Evolutionary conservation across 192 early-diverging fungal genomes (phyloP).

Genomic region (Coemansia sp.): DNA sequence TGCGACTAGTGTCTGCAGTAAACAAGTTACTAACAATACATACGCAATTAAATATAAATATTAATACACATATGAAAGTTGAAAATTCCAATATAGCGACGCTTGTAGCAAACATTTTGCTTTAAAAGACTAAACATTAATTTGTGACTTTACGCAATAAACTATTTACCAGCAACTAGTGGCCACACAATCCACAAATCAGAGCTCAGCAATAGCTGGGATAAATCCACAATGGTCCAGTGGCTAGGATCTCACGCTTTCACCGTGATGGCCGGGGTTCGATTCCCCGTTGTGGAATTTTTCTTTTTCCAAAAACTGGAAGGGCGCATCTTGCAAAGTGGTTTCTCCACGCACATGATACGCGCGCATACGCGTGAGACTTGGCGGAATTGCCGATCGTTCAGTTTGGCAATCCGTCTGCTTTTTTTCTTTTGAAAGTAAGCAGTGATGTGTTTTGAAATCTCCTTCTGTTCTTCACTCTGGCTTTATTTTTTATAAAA

Average conservation of each 20-base stretch:
- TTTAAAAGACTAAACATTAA: background rate
- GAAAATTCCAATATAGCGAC: background rate
- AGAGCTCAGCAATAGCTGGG: background rate
- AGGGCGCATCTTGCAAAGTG: background rate
- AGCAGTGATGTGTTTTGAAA: background rate
- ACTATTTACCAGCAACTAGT: background rate
- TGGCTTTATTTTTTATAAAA: background rate
- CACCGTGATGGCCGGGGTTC: slow-evolving; percentile 84
- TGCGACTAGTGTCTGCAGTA: too few species aligned
- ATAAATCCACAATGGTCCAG: slow-evolving; percentile 71
- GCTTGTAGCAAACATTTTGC: background rate
- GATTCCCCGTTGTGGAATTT: slow-evolving; percentile 78
- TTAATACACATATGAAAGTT: too few species aligned
- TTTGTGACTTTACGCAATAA: background rate
- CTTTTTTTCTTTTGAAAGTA: background rate
- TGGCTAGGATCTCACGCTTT: slow-evolving; percentile 84
- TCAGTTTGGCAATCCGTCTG: background rate
- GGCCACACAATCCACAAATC: background rate
- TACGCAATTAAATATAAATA: too few species aligned
- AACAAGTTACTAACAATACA: too few species aligned
- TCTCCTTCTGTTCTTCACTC: background rate
- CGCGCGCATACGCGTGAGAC: background rate
- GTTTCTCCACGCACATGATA: background rate
- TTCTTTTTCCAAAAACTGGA: background rate
- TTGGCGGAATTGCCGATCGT: slow-evolving; percentile 1